A percentile compares a stretch with the other conserved stretches of the same genome.
Evolutionary conservation across 2,329 filamentous ascomycete species (phyloP).

Genomic region (Metarhizium rileyi): DNA sequence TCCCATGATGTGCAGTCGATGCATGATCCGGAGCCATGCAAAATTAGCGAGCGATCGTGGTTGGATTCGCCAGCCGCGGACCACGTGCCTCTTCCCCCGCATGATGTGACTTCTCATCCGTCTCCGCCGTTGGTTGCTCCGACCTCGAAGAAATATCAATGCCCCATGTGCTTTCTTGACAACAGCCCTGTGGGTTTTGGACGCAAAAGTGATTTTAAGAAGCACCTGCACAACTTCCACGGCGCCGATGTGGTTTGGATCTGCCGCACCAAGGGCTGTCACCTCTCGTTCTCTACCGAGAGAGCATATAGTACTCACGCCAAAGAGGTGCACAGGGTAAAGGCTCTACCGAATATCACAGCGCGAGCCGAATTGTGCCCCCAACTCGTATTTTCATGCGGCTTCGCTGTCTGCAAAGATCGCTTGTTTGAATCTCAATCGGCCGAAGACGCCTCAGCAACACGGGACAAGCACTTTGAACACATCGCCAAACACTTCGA

Average conservation of each 20-base stretch:
- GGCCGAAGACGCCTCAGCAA: constrained; percentile 25
- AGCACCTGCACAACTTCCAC: constrained; percentile 39
- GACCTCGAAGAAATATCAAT: constrained; percentile 33
- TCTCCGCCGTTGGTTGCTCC: constrained; percentile 27
- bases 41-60: constrained; percentile 27
- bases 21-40: constrained; percentile 24
- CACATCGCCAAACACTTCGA: constrained; percentile 38
- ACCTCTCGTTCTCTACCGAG: constrained; percentile 34
- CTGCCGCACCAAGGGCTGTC: constrained; percentile 31
- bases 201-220: constrained; percentile 38
- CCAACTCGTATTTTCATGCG: constrained; percentile 35
- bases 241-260: constrained; percentile 33
- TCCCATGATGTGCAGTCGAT: constrained; percentile 23
- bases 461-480: constrained; percentile 35
- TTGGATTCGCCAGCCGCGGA: constrained; percentile 29
- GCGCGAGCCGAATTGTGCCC: constrained; percentile 32
- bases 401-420: constrained; percentile 32
- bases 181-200: constrained; percentile 35
- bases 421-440: constrained; percentile 30
- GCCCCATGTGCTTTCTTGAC: constrained; percentile 36
- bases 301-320: constrained; percentile 34
- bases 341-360: constrained; percentile 29
- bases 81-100: constrained; percentile 23
- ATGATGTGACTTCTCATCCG: constrained; percentile 25
- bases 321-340: constrained; percentile 32